Conservation (phyloP, 2,329 filamentous ascomycete genomes). For the Trichoderma aggressivum region DNA sequence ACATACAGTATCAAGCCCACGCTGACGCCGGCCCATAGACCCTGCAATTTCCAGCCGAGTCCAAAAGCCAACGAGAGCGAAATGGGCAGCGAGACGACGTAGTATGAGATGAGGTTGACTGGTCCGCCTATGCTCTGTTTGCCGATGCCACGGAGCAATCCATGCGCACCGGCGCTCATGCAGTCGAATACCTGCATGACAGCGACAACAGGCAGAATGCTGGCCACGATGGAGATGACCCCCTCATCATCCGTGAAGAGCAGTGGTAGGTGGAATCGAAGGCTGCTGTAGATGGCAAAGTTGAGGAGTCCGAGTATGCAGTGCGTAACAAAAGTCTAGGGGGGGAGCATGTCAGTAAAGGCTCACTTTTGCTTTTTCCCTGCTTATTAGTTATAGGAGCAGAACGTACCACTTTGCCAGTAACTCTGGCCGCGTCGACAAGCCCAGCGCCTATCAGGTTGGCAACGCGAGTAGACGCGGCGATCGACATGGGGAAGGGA, state of each 20-base stretch:
- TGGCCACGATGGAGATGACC: conserved; percentile 65
- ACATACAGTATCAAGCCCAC: conserved; percentile 63
- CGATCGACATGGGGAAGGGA: conserved; percentile 87
- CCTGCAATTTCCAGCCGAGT: conserved; percentile 70
- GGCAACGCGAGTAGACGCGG: conserved; percentile 81
- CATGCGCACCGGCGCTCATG: conserved; percentile 74
- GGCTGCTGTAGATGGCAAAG: conserved; percentile 61
- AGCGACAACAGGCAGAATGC: conserved; percentile 74
- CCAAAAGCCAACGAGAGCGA: conserved; percentile 76
- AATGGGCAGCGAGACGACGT: conserved; percentile 79
- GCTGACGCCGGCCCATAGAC: conserved; percentile 77
- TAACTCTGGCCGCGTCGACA: conserved; percentile 73
- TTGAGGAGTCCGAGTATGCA: conserved; percentile 76
- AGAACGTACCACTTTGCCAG: conserved; percentile 65
- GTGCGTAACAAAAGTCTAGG: conserved; percentile 57
- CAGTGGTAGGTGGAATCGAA: conserved; percentile 70
- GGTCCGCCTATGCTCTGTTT: conserved; percentile 88
- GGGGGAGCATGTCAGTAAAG: neutral
- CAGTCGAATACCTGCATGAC: conserved; percentile 90
- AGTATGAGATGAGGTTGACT: conserved; percentile 83
- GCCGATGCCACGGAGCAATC: conserved; percentile 80
- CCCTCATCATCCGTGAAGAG: conserved; percentile 74
- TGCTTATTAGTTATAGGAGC: neutral
- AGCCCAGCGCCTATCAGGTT: conserved; percentile 88
- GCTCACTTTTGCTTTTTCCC: neutral